Evolutionary conservation across 305 asterid species (phyloP).

Genomic region (Fraxinus floribunda): DNA sequence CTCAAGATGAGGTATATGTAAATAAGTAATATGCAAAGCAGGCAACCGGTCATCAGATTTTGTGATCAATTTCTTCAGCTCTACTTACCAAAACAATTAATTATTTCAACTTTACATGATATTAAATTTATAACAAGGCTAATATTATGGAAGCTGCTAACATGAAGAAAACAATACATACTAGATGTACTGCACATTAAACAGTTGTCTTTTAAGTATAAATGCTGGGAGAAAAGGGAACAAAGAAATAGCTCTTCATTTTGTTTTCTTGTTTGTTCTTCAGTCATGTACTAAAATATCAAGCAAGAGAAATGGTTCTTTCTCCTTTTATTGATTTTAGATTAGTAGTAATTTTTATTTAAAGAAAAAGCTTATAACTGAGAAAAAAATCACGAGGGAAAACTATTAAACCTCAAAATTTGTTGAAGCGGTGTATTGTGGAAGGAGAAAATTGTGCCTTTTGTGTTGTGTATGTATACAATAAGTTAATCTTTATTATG

Average conservation of each 20-base stretch:
- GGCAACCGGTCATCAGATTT: not conserved
- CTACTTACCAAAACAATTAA: not conserved
- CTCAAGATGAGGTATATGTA: not conserved
- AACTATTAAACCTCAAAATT: not conserved
- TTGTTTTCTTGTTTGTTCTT: not conserved
- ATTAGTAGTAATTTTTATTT: not conserved
- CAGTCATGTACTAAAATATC: not conserved
- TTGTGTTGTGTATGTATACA: not conserved
- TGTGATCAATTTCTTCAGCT: not conserved
- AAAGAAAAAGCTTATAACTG: not conserved
- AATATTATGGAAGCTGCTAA: not conserved
- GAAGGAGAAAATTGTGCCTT: not conserved
- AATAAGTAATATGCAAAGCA: not conserved
- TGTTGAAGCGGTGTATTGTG: not conserved
- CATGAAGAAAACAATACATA: not conserved
- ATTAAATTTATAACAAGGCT: not conserved
- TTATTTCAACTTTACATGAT: not conserved
- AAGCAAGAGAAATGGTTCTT: not conserved
- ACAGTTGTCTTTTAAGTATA: not conserved
- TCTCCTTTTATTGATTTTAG: not conserved
- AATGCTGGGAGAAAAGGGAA: not conserved
- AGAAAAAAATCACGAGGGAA: not conserved
- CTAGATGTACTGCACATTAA: not conserved
- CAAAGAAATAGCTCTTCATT: not conserved
- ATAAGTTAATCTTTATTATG: not conserved